Evolutionary conservation across 129 eudicot species (phyloP).

Genomic region (Sambucus nigra): DNA sequence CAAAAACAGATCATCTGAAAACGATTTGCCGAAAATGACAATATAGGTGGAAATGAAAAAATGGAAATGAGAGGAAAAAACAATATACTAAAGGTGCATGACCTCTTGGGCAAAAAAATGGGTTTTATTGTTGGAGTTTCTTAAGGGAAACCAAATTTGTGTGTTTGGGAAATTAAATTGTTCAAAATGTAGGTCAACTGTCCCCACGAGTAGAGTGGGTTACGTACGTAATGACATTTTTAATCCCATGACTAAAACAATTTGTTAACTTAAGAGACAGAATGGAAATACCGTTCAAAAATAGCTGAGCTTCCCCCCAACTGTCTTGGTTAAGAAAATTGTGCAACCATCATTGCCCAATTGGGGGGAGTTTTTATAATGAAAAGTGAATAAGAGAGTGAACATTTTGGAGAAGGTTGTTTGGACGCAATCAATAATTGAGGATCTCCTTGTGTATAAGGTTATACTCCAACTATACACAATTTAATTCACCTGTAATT

Average conservation of each 20-base stretch:
- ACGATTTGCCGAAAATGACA: too few relatives aligned
- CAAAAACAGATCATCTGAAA: too few relatives aligned
- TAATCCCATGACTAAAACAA: neutral
- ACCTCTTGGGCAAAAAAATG: neutral
- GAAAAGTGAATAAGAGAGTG: neutral
- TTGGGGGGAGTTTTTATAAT: neutral
- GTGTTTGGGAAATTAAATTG: neutral
- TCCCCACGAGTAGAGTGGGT: too few relatives aligned
- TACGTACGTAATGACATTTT: too few relatives aligned
- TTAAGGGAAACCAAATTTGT: neutral
- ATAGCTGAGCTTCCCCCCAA: conserved; percentile 2
- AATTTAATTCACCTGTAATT: too few relatives aligned
- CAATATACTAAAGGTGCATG: too few relatives aligned
- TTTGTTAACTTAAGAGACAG: neutral
- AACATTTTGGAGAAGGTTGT: neutral
- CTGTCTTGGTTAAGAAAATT: neutral
- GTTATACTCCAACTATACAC: too few relatives aligned
- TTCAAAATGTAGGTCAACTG: neutral
- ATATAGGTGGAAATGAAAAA: too few relatives aligned
- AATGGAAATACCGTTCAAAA: neutral
- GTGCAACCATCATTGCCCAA: neutral
- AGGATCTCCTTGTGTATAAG: too few relatives aligned
- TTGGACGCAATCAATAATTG: too few relatives aligned
- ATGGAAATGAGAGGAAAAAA: too few relatives aligned
- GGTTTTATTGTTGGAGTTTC: conserved; percentile 7